A percentile compares a stretch with the other conserved stretches of the same genome.
Conservation (phyloP, 257 asterid species). For the Solanum dulcamara region DNA sequence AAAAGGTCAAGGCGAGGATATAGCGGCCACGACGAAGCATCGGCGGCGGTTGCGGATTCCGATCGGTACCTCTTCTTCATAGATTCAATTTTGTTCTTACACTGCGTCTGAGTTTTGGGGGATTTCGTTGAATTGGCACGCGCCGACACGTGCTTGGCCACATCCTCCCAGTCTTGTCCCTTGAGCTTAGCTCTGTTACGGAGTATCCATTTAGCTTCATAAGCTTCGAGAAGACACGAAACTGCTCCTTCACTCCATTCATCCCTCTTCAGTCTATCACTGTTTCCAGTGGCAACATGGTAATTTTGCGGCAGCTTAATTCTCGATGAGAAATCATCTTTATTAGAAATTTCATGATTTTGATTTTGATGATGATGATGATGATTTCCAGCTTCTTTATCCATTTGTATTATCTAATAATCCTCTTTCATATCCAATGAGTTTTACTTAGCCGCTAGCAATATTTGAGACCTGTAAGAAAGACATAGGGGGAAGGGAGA, state of each 20-base stretch:
- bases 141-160: constrained; percentile 53
- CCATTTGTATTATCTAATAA: constrained; percentile 17
- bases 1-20: constrained; percentile 61
- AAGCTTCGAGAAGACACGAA: constrained; percentile 59
- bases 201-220: constrained; percentile 72
- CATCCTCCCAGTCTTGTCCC: constrained; percentile 94
- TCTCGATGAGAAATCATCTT: neutral
- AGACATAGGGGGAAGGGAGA: neutral
- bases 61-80: constrained; percentile 91
- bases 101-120: constrained; percentile 73
- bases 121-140: constrained; percentile 32
- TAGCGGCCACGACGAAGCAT: constrained; percentile 69
- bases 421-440: neutral
- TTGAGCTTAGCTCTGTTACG: constrained; percentile 76
- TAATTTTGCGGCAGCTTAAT: neutral
- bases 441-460: constrained; percentile 30
- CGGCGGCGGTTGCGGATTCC: constrained; percentile 55
- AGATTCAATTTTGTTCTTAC: constrained; percentile 86
- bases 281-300: neutral
- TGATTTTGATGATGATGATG: neutral
- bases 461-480: constrained; percentile 15
- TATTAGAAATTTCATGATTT: neutral
- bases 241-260: constrained; percentile 96
- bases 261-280: constrained; percentile 61
- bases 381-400: constrained; percentile 17